A percentile compares a stretch with the other conserved stretches of the same genome.
phyloP scores from a whole-genome alignment of 257 asterid species.

The Linaria vulgaris region DNA sequence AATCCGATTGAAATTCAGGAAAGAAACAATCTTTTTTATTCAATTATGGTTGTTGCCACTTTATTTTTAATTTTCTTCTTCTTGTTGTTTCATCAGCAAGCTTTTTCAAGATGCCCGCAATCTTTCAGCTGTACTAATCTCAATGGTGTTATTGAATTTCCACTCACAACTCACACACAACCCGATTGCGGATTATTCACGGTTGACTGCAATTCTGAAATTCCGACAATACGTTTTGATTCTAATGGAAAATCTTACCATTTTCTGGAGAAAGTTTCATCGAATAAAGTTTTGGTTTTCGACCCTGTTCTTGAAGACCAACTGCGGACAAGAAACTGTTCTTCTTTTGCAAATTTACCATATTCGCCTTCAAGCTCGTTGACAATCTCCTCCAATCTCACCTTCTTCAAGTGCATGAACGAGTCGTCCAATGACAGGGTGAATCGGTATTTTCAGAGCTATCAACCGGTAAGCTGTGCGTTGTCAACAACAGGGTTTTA shows the following conservation, averaged over 20 bases:
- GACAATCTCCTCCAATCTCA: slow-evolving; percentile 24
- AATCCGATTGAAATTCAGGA: too few species aligned
- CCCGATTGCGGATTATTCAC: slow-evolving; percentile 39
- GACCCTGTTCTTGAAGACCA: background rate
- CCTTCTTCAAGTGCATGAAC: slow-evolving; percentile 2
- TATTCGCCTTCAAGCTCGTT: slow-evolving; percentile 24
- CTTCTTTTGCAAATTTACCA: background rate
- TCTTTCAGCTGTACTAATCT: slow-evolving; percentile 35
- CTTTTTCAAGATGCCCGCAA: slow-evolving; percentile 27
- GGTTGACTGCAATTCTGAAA: background rate
- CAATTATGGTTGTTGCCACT: slow-evolving; percentile 20
- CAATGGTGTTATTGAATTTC: slow-evolving; percentile 28
- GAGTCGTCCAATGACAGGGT: background rate
- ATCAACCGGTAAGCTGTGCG: background rate
- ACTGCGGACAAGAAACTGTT: background rate
- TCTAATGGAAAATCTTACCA: slow-evolving; percentile 1
- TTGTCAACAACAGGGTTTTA: slow-evolving; percentile 4
- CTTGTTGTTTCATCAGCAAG: slow-evolving; percentile 15
- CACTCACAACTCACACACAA: slow-evolving; percentile 12
- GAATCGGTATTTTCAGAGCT: background rate
- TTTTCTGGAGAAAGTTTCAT: background rate
- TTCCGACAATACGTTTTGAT: slow-evolving; percentile 30
- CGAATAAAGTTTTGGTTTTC: slow-evolving; percentile 6
- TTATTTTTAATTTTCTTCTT: slow-evolving; percentile 1
- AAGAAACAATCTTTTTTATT: background rate